These are phyloP conservation scores for Paraglomus occultum DNA, from an alignment of 192 early-diverging fungal genomes.

Conservation along the genomic window DNA sequence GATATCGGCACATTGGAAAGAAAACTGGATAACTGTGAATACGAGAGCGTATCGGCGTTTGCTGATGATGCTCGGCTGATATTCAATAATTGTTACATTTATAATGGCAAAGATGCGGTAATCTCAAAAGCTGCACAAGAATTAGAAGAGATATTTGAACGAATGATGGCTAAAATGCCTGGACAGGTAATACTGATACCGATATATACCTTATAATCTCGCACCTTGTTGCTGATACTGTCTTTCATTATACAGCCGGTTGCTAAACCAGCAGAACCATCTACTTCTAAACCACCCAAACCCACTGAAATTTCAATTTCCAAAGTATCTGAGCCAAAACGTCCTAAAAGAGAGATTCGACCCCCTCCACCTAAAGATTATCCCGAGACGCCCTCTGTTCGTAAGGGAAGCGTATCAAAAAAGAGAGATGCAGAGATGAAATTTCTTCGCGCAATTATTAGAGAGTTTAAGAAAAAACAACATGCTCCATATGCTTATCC, in stretches of 20 bases:
- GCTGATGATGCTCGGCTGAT: constrained; percentile 68
- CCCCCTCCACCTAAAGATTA: constrained; percentile 38
- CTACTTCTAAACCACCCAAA: constrained; percentile 5
- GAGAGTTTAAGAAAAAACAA: constrained; percentile 66
- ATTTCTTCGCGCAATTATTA: constrained; percentile 59
- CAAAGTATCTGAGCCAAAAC: not conserved
- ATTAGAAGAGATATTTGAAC: constrained; percentile 68
- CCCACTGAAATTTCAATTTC: not conserved
- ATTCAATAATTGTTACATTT: constrained; percentile 77
- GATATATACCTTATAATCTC: not conserved
- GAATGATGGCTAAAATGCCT: constrained; percentile 69
- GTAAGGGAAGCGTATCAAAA: constrained; percentile 30
- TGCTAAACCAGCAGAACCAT: not conserved
- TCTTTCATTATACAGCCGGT: not conserved
- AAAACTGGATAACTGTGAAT: constrained; percentile 61
- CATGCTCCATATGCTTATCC: constrained; percentile 69
- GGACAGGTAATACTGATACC: constrained; percentile 42
- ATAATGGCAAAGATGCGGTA: constrained; percentile 73
- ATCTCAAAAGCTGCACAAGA: constrained; percentile 68
- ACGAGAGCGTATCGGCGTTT: constrained; percentile 65
- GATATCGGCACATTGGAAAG: constrained; percentile 74
- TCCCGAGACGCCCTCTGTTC: constrained; percentile 36
- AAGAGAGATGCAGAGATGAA: constrained; percentile 60
- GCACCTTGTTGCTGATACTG: not conserved
- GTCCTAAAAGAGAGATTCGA: not conserved